Evolutionary conservation across 129 eudicot genomes (phyloP).

Genomic region (Arctium lappa): DNA sequence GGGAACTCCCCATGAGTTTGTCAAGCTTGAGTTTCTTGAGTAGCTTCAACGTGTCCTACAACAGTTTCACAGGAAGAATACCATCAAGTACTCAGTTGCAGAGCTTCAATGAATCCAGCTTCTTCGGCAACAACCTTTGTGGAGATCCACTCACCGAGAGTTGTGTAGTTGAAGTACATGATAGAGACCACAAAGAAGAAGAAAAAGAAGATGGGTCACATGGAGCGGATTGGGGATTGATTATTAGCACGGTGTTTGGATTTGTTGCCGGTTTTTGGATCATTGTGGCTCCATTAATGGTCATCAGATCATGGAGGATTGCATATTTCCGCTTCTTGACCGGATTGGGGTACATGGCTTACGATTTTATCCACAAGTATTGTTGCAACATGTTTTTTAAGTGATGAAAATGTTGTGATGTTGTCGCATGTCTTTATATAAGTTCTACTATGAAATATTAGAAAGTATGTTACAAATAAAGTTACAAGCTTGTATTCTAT

Average conservation of each 20-base stretch:
- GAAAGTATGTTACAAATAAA: too few relatives aligned
- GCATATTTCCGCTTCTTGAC: conserved; percentile 1
- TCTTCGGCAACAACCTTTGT: too few relatives aligned
- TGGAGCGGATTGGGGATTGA: conserved; percentile 6
- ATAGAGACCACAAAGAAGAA: neutral
- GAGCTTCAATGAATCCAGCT: conserved; percentile 4
- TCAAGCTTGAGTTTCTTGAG: neutral
- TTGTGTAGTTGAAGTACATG: neutral
- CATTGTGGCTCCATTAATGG: conserved; percentile 6
- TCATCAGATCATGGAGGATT: conserved; percentile 6
- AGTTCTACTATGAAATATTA: neutral
- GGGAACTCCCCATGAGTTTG: conserved; percentile 34
- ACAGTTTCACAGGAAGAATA: conserved; percentile 6
- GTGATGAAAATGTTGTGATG: neutral
- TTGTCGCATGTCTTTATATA: neutral
- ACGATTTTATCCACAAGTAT: neutral
- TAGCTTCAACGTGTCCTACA: conserved; percentile 11
- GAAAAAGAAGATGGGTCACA: neutral
- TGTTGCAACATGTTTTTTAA: conserved; percentile 4
- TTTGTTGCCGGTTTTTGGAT: neutral
- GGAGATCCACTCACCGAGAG: neutral
- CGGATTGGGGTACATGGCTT: neutral
- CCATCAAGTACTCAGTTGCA: conserved; percentile 27
- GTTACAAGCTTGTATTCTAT: neutral
- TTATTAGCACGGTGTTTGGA: neutral